Conservation (phyloP, 2,329 filamentous ascomycete species). For the Colletotrichum incanum region DNA sequence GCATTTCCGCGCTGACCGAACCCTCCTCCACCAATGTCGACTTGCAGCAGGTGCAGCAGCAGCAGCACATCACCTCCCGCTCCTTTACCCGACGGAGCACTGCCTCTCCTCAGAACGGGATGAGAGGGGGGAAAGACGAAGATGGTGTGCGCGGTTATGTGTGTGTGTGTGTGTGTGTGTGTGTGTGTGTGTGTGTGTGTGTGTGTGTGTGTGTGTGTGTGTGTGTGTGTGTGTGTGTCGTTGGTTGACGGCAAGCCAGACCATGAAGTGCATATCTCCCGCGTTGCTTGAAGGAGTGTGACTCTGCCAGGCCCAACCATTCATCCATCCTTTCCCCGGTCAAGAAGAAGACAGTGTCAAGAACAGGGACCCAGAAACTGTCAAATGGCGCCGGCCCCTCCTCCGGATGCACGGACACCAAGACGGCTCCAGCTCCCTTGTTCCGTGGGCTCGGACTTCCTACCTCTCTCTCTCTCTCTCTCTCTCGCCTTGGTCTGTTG, state of each 20-base stretch:
- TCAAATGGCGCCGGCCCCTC: constrained; percentile 35
- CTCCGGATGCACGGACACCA: constrained; percentile 37
- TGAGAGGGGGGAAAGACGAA: background rate
- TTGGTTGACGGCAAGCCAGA: background rate
- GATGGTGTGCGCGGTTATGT: background rate
- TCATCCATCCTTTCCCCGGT: background rate
- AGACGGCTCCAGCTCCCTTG: constrained; percentile 36
- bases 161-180: background rate
- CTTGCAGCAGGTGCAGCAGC: background rate
- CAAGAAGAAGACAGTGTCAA: constrained; percentile 7
- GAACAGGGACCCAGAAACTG: constrained; percentile 18
- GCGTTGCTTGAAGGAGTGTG: background rate
- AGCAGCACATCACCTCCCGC: background rate
- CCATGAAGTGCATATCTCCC: constrained; percentile 1
- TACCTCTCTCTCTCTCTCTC: constrained; percentile 3
- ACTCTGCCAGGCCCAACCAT: background rate
- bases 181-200: background rate
- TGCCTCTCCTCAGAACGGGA: constrained; percentile 5
- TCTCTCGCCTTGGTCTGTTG: background rate
- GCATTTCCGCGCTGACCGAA: background rate
- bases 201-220: background rate
- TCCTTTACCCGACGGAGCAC: constrained; percentile 14
- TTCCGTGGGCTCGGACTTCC: constrained; percentile 39
- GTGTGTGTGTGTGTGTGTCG: background rate
- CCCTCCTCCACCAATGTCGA: background rate